Conservation (phyloP, 768 basidiomycete species). For the Clitopilus hobsonii region DNA sequence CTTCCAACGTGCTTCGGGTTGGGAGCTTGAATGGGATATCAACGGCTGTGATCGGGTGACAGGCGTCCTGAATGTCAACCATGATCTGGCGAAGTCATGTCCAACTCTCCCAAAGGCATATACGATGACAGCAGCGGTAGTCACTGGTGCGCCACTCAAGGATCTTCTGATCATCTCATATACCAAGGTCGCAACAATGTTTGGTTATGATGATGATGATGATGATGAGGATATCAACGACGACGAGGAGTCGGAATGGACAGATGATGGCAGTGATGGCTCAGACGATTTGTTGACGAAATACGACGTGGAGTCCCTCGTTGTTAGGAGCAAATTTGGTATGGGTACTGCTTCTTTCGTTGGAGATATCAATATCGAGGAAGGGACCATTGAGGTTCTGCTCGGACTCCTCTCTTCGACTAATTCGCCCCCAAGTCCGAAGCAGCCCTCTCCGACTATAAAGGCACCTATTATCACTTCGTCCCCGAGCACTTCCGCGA, state of each 20-base stretch:
- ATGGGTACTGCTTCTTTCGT: no score
- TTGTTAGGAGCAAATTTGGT: no score
- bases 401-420: constrained; percentile 34
- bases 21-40: constrained; percentile 30
- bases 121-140: constrained; percentile 38
- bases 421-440: no score
- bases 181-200: constrained; percentile 7
- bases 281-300: no score
- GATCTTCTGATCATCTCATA: constrained; percentile 26
- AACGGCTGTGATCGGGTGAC: constrained; percentile 36
- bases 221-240: not conserved
- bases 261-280: no score
- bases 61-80: constrained; percentile 25
- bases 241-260: no score
- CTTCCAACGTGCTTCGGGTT: constrained; percentile 23
- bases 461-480: no score
- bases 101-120: constrained; percentile 22
- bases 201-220: not conserved
- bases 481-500: constrained; percentile 6
- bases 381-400: constrained; percentile 19
- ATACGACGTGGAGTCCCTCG: no score
- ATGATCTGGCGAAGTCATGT: constrained; percentile 23
- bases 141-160: constrained; percentile 23
- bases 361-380: constrained; percentile 28
- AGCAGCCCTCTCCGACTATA: no score